These are phyloP conservation scores for Trypanosoma platydactyli DNA, from an alignment of 208 protist species.

Conservation along the genomic window DNA sequence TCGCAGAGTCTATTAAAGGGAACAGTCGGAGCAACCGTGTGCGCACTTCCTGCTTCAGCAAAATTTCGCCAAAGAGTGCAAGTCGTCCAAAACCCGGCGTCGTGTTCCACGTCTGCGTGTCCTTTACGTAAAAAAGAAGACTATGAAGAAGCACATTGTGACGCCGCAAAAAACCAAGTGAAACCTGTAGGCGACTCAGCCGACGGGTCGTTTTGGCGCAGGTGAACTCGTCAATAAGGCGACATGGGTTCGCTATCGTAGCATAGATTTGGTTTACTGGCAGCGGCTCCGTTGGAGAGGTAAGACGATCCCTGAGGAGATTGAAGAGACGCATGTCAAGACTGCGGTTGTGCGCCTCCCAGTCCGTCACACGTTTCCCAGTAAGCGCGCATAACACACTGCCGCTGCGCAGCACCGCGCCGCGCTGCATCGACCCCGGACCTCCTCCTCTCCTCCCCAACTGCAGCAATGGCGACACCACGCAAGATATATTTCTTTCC, in stretches of 20 bases:
- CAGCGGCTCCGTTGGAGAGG: slow-evolving; percentile 52
- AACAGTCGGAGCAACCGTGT: slow-evolving; percentile 68
- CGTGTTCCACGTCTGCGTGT: slow-evolving; percentile 69
- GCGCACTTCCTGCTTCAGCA: slow-evolving; percentile 57
- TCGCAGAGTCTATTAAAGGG: slow-evolving; percentile 39
- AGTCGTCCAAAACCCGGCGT: slow-evolving; percentile 76
- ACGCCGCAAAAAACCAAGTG: slow-evolving; percentile 71
- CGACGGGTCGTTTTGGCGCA: slow-evolving; percentile 51
- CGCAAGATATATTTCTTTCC: no score
- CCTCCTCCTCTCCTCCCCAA: no score
- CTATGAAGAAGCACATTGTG: slow-evolving; percentile 90
- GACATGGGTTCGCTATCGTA: slow-evolving; percentile 54
- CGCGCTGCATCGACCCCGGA: slow-evolving; percentile 13
- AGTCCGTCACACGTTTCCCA: slow-evolving; percentile 26
- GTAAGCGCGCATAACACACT: slow-evolving; percentile 26
- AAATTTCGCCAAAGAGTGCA: slow-evolving; percentile 59
- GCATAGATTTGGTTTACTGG: slow-evolving; percentile 54
- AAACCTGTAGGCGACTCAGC: slow-evolving; percentile 40
- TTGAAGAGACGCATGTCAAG: slow-evolving; percentile 35
- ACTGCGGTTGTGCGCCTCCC: slow-evolving; percentile 26
- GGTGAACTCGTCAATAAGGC: slow-evolving; percentile 73
- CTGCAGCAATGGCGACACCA: no score
- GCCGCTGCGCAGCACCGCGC: neutral
- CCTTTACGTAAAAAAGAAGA: slow-evolving; percentile 69
- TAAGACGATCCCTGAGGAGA: slow-evolving; percentile 51